Percentiles rank a stretch among this genome's conserved stretches.
These are phyloP conservation scores for Polyplosphaeria fusca DNA, from an alignment of 495 filamentous ascomycete species.

Conservation along the genomic window DNA sequence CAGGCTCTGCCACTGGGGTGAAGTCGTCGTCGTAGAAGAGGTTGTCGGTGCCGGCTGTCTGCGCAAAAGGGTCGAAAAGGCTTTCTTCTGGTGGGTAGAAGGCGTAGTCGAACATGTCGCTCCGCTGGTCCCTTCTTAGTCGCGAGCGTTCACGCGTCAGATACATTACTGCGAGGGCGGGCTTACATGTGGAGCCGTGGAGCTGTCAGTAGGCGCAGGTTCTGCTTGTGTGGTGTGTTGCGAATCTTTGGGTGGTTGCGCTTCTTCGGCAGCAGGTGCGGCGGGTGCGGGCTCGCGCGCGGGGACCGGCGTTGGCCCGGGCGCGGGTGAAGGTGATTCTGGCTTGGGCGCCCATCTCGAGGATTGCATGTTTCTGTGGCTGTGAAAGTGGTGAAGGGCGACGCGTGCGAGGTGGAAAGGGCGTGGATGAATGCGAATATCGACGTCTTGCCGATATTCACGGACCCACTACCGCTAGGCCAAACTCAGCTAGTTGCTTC, in stretches of 20 bases:
- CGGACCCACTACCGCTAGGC: too few relatives aligned
- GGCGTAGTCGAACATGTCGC: slow-evolving; percentile 18
- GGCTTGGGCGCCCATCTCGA: slow-evolving; percentile 19
- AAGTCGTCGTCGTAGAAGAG: slow-evolving; percentile 74
- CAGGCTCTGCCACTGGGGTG: slow-evolving; percentile 53
- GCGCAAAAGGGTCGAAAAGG: slow-evolving; percentile 60
- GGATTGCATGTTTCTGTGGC: too few relatives aligned
- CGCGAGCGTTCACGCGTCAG: not conserved
- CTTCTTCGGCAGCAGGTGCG: not conserved
- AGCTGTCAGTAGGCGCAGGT: not conserved
- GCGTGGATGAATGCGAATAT: too few relatives aligned
- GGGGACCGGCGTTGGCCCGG: not conserved
- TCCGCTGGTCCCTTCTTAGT: not conserved
- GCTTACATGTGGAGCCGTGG: not conserved
- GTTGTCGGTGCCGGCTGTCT: slow-evolving; percentile 64
- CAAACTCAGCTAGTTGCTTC: too few relatives aligned
- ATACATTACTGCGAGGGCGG: too few relatives aligned
- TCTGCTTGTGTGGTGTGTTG: not conserved
- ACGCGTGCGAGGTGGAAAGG: too few relatives aligned
- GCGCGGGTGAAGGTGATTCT: not conserved
- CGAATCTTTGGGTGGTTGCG: slow-evolving; percentile 2
- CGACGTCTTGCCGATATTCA: too few relatives aligned
- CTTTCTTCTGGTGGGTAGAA: too few relatives aligned
- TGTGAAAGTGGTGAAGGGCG: too few relatives aligned
- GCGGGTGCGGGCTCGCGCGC: not conserved